Base-by-base conservation (phyloP, 73 alveolate species). In the Chromera velia region DNA sequence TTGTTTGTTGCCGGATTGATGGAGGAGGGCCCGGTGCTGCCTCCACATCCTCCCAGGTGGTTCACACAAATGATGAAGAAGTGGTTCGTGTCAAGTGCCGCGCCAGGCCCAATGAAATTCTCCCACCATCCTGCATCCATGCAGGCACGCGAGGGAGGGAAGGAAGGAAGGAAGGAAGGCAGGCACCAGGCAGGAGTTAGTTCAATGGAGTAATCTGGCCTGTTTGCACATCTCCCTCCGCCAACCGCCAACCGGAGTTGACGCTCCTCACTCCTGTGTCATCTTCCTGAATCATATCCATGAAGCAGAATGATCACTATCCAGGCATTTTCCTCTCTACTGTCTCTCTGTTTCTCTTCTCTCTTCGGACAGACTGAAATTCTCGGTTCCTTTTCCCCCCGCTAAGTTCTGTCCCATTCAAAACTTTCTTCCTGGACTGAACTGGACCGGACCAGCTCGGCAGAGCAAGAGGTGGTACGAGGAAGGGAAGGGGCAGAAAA, bases 71-170 rank as follows among this genome's bases (percentile, higher is more conserved):
- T 62, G 48, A 75, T 74, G 32, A 63, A 76, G 68, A 76, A 76
- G 33, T 31, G 29, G 34, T 76, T 66, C 47, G 84, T 76, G 29
- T 76, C 84, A 55, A 76, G 30, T 17, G 84, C 75, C 22, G 76
- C n/a, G 30, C 84, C 84, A 0, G 84, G 84, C 13, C 84, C 84
- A 34, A 76, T 76, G 34, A 48, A 76, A 10, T 76, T 74, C 76
- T 76, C 69, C 31, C 13, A 29, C 24, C 67, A 9, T 0, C 68
- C 55, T 17, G 32, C 28, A 6, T 17, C 24, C 6, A 13, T 28
- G 40, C 6, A 66, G 1, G 45, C 6, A 18, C 33, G 10, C 45
- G 33, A 22, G 10, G 33, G 45, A 0, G 27, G n/a, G 46, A 13
- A 18, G 9, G 70, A 9, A 7, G 29, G 49, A 40, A 40, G 29